These are phyloP conservation scores for Ceriops zippeliana DNA, from an alignment of 345 rosid species.

Conservation along the genomic window DNA sequence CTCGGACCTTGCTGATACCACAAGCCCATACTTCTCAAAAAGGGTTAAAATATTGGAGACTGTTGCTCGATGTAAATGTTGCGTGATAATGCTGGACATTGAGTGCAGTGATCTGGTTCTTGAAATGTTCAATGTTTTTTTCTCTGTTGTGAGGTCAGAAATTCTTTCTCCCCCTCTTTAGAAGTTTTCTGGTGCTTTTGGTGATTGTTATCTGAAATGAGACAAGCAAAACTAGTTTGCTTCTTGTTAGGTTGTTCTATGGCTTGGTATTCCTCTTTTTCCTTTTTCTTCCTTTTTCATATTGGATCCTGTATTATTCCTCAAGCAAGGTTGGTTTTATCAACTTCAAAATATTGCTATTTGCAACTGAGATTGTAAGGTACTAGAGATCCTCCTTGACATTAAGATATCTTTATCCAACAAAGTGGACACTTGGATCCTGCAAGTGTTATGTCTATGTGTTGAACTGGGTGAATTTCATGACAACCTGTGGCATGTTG, in stretches of 20 bases:
- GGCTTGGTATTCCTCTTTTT: background rate
- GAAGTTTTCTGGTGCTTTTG: background rate
- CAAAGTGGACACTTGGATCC: background rate
- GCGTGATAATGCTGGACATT: conserved; percentile 70
- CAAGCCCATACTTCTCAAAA: conserved; percentile 66
- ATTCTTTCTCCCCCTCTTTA: conserved; percentile 7
- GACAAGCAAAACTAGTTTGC: background rate
- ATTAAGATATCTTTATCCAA: background rate
- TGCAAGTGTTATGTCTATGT: background rate
- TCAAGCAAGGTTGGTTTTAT: background rate
- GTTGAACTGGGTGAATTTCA: background rate
- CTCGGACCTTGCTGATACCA: conserved; percentile 62
- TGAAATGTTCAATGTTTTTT: conserved; percentile 75
- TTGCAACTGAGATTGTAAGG: background rate
- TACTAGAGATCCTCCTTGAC: background rate
- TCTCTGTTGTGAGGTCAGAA: conserved; percentile 70
- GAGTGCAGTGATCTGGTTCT: conserved; percentile 61
- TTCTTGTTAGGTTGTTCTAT: background rate
- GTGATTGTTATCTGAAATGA: background rate
- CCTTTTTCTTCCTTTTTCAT: background rate
- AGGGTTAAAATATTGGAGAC: conserved; percentile 84
- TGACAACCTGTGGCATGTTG: background rate
- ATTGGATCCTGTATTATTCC: background rate
- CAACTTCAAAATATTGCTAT: background rate
- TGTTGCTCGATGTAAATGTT: conserved; percentile 67